phyloP scores from a whole-genome alignment of 78 protist species.

The Tieghemostelium lacteum region DNA sequence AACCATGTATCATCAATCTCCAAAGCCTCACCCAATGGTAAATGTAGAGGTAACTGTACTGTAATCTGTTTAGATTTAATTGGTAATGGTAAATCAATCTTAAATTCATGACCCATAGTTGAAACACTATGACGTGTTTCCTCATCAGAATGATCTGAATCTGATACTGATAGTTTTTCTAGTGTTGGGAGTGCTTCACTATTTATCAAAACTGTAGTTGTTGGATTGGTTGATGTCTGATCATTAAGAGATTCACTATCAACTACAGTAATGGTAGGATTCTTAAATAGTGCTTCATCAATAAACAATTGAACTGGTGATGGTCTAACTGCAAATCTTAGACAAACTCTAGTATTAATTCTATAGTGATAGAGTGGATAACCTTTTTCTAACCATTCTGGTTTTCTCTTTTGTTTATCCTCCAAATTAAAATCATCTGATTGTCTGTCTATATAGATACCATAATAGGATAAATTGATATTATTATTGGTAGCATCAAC shows the following conservation, averaged over 20 bases:
- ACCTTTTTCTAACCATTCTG: constrained; percentile 70
- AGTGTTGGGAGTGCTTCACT: no score
- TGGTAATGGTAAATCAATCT: constrained; percentile 37
- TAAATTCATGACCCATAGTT: no score
- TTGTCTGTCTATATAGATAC: constrained; percentile 69
- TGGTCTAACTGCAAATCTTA: constrained; percentile 68
- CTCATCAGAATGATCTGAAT: background rate
- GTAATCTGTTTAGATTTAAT: constrained; percentile 5
- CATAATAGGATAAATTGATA: constrained; percentile 39
- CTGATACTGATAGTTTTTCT: no score
- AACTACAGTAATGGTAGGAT: background rate
- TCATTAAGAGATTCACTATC: background rate
- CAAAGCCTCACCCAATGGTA: constrained; percentile 63
- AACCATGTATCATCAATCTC: constrained; percentile 66
- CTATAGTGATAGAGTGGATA: constrained; percentile 58
- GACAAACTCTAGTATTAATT: constrained; percentile 58
- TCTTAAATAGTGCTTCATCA: constrained; percentile 26
- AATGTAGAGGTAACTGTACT: constrained; percentile 68
- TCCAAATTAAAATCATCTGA: background rate
- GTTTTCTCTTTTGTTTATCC: constrained; percentile 15
- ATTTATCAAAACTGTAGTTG: no score
- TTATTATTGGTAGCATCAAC: constrained; percentile 33
- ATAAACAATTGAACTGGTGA: constrained; percentile 21
- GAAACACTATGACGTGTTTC: background rate
- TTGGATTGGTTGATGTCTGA: no score